Evolutionary conservation across 2,329 filamentous ascomycete species (phyloP).

Genomic region (Geosmithia morbida): DNA sequence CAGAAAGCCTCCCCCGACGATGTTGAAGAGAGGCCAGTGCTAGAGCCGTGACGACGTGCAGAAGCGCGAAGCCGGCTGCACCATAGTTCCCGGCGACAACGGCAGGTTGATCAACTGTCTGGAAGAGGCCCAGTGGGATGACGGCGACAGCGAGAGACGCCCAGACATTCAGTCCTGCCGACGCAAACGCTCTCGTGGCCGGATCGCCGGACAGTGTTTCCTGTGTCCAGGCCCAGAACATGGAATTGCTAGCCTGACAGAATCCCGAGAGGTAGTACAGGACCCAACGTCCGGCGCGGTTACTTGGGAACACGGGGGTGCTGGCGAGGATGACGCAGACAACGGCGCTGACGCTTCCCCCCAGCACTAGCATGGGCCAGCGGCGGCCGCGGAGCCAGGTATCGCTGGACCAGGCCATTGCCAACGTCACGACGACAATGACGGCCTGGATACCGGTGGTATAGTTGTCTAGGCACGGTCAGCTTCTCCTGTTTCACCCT

Average conservation of each 20-base stretch:
- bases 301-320: not conserved
- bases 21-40: not conserved
- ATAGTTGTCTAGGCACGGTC: not conserved
- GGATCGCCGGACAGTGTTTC: slow-evolving; percentile 1
- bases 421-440: not conserved
- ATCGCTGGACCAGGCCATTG: not conserved
- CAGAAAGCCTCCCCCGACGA: not conserved
- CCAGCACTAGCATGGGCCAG: slow-evolving; percentile 1
- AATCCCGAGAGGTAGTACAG: slow-evolving; percentile 1
- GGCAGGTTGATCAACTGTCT: slow-evolving; percentile 1
- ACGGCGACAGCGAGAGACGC: not conserved
- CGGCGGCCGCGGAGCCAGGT: slow-evolving; percentile 1
- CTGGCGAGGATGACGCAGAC: not conserved
- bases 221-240: slow-evolving; percentile 2
- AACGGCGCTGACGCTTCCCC: not conserved
- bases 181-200: slow-evolving; percentile 1
- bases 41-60: not conserved
- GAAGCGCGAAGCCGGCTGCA: not conserved
- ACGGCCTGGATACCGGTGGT: not conserved
- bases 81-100: slow-evolving; percentile 1
- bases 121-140: slow-evolving; percentile 1
- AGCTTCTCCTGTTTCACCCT: not conserved
- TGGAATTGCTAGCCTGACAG: slow-evolving; percentile 1
- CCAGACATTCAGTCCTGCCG: slow-evolving; percentile 1
- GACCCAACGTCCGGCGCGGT: slow-evolving; percentile 1